Percentiles rank a stretch among this genome's conserved stretches.
Conservation (phyloP, 148 eudicot species). For the Selenicereus undatus region DNA sequence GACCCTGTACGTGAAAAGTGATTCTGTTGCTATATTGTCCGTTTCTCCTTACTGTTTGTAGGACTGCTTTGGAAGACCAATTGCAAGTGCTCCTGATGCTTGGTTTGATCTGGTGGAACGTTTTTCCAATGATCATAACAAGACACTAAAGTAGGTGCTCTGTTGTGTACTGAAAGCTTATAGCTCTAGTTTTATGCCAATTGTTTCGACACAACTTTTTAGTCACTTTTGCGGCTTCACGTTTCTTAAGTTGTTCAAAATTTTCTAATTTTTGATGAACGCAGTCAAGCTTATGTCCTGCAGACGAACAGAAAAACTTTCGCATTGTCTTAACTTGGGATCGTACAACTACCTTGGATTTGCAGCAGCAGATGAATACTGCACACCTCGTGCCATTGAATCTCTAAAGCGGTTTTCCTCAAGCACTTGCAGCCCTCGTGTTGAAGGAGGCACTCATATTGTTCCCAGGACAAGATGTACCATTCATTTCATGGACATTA, state of each 20-base stretch:
- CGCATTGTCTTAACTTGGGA: slow-evolving; percentile 88
- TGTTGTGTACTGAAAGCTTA: background rate
- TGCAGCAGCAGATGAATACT: slow-evolving; percentile 96
- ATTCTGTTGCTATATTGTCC: background rate
- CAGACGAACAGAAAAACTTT: slow-evolving; percentile 73
- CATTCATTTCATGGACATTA: background rate
- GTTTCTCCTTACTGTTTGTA: slow-evolving; percentile 12
- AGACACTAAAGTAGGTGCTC: slow-evolving; percentile 71
- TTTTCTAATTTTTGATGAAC: background rate
- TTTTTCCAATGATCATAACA: slow-evolving; percentile 82
- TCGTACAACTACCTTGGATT: slow-evolving; percentile 98
- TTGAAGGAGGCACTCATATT: slow-evolving; percentile 70
- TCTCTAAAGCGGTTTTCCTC: slow-evolving; percentile 64
- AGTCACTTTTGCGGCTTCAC: too few relatives aligned
- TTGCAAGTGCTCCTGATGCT: slow-evolving; percentile 96
- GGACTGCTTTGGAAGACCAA: slow-evolving; percentile 98
- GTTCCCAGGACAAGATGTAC: background rate
- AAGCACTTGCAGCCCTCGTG: slow-evolving; percentile 80
- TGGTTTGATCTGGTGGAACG: slow-evolving; percentile 99
- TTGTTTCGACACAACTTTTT: background rate
- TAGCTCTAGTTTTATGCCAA: background rate
- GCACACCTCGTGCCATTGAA: slow-evolving; percentile 87
- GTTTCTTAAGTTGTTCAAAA: background rate
- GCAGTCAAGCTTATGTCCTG: slow-evolving; percentile 15
- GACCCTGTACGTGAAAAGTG: background rate